phyloP scores from a whole-genome alignment of 768 basidiomycete species.

The Collybiopsis confluens region DNA sequence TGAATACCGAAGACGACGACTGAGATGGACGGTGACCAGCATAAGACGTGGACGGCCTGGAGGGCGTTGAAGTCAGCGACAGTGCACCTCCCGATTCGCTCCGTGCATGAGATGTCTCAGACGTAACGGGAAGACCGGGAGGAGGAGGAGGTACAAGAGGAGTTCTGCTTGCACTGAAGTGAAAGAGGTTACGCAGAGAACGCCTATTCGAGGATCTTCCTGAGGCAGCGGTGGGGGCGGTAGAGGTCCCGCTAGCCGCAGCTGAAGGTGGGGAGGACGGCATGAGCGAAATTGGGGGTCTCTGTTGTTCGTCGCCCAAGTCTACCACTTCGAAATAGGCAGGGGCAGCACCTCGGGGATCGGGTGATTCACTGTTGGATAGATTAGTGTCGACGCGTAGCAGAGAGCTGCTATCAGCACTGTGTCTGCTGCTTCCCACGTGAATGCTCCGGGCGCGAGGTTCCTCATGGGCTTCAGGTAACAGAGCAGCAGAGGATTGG shows the following conservation, averaged over 20 bases:
- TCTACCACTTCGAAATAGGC: constrained; percentile 59
- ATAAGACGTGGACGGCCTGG: constrained; percentile 19
- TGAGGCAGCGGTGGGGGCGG: not conserved
- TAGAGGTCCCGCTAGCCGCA: not conserved
- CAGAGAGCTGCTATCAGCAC: constrained; percentile 23
- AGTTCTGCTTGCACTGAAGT: not conserved
- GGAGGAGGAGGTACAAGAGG: constrained; percentile 4
- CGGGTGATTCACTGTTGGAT: constrained; percentile 19
- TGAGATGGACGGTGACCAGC: constrained; percentile 29
- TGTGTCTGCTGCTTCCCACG: constrained; percentile 15
- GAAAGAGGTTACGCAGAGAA: constrained; percentile 5
- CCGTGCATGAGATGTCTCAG: not conserved
- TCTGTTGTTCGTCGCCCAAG: constrained; percentile 14
- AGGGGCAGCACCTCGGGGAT: constrained; percentile 61
- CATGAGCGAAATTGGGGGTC: not conserved
- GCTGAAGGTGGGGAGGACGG: not conserved
- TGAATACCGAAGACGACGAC: constrained; percentile 35
- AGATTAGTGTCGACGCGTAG: constrained; percentile 20
- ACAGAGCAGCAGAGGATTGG: not conserved
- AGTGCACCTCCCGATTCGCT: constrained; percentile 6
- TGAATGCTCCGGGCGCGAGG: not conserved
- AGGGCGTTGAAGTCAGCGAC: constrained; percentile 21
- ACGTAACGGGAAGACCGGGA: not conserved
- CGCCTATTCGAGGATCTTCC: not conserved
- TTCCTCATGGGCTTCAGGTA: constrained; percentile 12